Conservation (phyloP, 2,329 filamentous ascomycete species). For the Thermothelomyces thermophilus region DNA sequence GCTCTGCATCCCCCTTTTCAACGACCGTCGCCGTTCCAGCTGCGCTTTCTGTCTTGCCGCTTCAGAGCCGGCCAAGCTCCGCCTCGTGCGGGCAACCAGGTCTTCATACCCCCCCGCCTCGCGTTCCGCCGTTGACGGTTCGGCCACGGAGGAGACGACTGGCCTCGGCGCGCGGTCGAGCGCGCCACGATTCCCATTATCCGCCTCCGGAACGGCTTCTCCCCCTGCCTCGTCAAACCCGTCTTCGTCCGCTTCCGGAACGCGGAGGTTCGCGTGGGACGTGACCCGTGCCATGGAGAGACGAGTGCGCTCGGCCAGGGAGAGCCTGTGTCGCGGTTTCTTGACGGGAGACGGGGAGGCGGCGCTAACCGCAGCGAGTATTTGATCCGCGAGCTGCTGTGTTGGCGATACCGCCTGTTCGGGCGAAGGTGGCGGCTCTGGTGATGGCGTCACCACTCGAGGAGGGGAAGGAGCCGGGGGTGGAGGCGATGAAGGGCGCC, state of each 20-base stretch:
- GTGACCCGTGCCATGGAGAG: slow-evolving; percentile 65
- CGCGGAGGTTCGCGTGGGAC: slow-evolving; percentile 31
- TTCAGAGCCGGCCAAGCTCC: slow-evolving; percentile 57
- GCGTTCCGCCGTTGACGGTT: slow-evolving; percentile 2
- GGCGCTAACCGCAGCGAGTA: slow-evolving; percentile 48
- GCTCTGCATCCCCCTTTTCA: slow-evolving; percentile 38
- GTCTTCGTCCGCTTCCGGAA: slow-evolving; percentile 16
- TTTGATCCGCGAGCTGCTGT: slow-evolving; percentile 49
- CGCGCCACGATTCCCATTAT: slow-evolving; percentile 4
- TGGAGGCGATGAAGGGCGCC: not conserved
- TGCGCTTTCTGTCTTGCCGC: slow-evolving; percentile 55
- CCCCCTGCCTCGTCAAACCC: slow-evolving; percentile 26
- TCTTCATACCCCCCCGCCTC: slow-evolving; percentile 39
- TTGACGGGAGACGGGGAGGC: slow-evolving; percentile 54
- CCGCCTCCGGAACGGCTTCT: not conserved
- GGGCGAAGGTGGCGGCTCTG: slow-evolving; percentile 9
- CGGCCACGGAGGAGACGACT: not conserved
- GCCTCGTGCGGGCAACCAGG: slow-evolving; percentile 50
- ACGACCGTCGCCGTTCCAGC: slow-evolving; percentile 47
- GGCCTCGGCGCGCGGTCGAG: slow-evolving; percentile 7
- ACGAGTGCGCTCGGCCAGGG: slow-evolving; percentile 71
- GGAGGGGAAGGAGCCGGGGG: not conserved
- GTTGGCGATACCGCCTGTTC: slow-evolving; percentile 30
- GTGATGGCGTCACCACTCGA: not conserved
- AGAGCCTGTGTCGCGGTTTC: slow-evolving; percentile 49